Percentiles rank a stretch among this genome's conserved stretches.
Conservation (phyloP, 441 rosid species). For the Pelargonium cotyledonis region DNA sequence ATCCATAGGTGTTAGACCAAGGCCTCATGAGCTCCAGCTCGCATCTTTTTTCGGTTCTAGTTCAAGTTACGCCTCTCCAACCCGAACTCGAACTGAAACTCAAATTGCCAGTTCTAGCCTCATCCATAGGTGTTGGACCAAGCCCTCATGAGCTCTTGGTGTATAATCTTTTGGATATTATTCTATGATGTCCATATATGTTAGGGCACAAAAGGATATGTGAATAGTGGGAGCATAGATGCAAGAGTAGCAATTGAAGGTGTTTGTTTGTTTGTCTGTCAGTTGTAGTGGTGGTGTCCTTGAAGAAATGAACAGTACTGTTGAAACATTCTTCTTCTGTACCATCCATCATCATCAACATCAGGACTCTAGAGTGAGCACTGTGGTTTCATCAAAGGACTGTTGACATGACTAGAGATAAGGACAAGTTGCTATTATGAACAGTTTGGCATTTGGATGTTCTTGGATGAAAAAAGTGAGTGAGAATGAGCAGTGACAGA, state of each 20-base stretch:
- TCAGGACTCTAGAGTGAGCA: neutral
- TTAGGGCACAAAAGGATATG: neutral
- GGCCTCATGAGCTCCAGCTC: too few relatives aligned
- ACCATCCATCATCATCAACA: neutral
- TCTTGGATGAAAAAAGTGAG: neutral
- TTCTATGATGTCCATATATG: neutral
- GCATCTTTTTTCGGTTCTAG: too few relatives aligned
- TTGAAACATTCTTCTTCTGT: neutral
- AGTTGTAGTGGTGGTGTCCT: neutral
- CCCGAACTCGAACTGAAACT: too few relatives aligned
- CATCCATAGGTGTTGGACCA: too few relatives aligned
- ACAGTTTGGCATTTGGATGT: neutral
- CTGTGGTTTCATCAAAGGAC: neutral
- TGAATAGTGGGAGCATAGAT: slow-evolving; percentile 1
- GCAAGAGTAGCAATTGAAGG: neutral
- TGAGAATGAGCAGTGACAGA: slow-evolving; percentile 2
- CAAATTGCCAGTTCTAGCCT: too few relatives aligned
- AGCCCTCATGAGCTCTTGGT: too few relatives aligned
- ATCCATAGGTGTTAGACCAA: too few relatives aligned
- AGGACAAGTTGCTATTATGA: neutral
- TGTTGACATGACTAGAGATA: neutral
- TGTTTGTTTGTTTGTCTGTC: neutral
- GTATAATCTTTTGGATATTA: too few relatives aligned
- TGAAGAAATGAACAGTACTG: neutral
- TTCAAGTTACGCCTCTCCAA: too few relatives aligned